phyloP scores from a whole-genome alignment of 345 rosid genomes.

The Cardiospermum halicacabum region DNA sequence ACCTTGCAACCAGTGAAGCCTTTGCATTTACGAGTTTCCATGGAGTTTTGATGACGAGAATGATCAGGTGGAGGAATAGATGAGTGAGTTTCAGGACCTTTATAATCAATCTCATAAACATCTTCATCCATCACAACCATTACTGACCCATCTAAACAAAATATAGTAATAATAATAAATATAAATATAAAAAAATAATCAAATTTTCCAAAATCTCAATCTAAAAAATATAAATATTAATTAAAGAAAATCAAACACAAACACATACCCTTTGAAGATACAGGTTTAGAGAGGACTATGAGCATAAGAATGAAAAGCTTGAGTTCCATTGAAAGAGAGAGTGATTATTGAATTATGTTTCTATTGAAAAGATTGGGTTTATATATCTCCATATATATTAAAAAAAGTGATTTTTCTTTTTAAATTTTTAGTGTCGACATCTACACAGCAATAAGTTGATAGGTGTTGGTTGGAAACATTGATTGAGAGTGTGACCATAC shows the following conservation, averaged over 20 bases:
- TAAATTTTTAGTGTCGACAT: slow-evolving; percentile 24
- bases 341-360: not conserved
- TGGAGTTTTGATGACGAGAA: slow-evolving; percentile 8
- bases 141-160: not conserved
- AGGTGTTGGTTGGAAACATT: slow-evolving; percentile 25
- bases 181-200: too few species aligned
- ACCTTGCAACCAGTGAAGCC: slow-evolving; percentile 7
- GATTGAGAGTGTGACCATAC: slow-evolving; percentile 11
- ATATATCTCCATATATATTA: too few species aligned
- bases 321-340: slow-evolving; percentile 22
- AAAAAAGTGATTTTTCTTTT: too few species aligned
- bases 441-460: slow-evolving; percentile 26
- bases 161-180: too few species aligned
- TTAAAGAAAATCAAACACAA: too few species aligned
- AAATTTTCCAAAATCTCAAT: too few species aligned
- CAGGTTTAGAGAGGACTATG: slow-evolving; percentile 23
- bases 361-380: not conserved
- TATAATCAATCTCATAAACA: slow-evolving; percentile 42
- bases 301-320: slow-evolving; percentile 28
- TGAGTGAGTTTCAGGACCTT: slow-evolving; percentile 53
- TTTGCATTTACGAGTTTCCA: slow-evolving; percentile 10
- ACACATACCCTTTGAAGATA: slow-evolving; percentile 21
- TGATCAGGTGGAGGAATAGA: slow-evolving; percentile 39
- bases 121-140: slow-evolving; percentile 15
- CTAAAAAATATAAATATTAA: too few species aligned